Percentiles rank a stretch among this genome's conserved stretches.
Evolutionary conservation across 257 asterid species (phyloP).

Genomic region (Agastache rugosa): DNA sequence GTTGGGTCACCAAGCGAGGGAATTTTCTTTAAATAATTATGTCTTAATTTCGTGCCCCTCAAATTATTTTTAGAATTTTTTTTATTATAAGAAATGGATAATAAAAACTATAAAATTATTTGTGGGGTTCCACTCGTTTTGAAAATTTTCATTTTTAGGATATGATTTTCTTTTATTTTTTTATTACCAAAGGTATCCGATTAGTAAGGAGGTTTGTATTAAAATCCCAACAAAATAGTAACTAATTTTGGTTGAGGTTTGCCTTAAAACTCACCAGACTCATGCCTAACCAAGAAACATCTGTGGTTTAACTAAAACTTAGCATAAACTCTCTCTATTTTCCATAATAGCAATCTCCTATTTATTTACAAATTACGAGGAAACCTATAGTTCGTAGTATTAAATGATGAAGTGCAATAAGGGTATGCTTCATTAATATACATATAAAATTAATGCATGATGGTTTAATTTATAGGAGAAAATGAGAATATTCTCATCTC

Average conservation of each 20-base stretch:
- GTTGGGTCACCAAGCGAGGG: constrained; percentile 76
- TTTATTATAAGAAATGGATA: not conserved
- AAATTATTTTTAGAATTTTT: constrained; percentile 18
- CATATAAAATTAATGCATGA: not conserved
- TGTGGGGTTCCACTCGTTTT: constrained; percentile 37
- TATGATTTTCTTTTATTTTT: constrained; percentile 4
- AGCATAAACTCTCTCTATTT: constrained; percentile 49
- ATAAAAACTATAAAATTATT: not conserved
- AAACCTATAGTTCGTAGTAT: not conserved
- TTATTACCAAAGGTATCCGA: constrained; percentile 48
- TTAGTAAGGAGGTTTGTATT: constrained; percentile 37
- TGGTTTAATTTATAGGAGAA: constrained; percentile 6
- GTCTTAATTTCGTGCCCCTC: constrained; percentile 33
- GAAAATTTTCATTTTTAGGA: constrained; percentile 20
- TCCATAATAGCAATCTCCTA: not conserved
- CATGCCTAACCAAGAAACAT: constrained; percentile 50
- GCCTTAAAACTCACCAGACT: constrained; percentile 48
- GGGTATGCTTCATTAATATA: not conserved
- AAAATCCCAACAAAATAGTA: constrained; percentile 42
- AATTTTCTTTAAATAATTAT: constrained; percentile 44
- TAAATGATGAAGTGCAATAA: not conserved
- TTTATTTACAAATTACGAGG: not conserved
- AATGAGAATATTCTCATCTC: constrained; percentile 31
- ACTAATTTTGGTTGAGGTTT: constrained; percentile 42
- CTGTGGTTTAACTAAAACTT: constrained; percentile 59